A percentile compares a stretch with the other conserved stretches of the same genome.
phyloP scores from a whole-genome alignment of 306 rosid genomes.

The Mimosa bimucronata region DNA sequence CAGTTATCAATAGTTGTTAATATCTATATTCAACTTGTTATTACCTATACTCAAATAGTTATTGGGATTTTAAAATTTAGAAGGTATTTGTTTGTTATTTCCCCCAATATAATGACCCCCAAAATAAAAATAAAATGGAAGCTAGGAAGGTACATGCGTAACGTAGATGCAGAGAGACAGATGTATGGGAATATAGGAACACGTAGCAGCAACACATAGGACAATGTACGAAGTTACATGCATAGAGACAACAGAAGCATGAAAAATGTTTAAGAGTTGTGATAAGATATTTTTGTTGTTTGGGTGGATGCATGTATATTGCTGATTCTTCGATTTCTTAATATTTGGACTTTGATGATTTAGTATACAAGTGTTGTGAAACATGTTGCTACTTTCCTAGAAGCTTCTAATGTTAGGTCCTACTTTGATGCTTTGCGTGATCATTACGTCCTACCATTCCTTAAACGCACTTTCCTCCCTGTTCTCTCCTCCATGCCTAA shows the following conservation, averaged over 20 bases:
- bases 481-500: too few relatives aligned
- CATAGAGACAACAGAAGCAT: background rate
- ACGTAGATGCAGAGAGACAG: background rate
- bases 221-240: background rate
- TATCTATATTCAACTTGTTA: too few relatives aligned
- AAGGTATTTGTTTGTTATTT: too few relatives aligned
- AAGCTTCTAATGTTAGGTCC: background rate
- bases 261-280: background rate
- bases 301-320: background rate
- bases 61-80: too few relatives aligned
- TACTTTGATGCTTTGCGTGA: background rate
- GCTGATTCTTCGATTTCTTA: too few relatives aligned
- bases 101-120: background rate
- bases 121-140: background rate
- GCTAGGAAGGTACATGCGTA: background rate
- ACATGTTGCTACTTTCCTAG: background rate
- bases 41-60: too few relatives aligned
- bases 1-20: too few relatives aligned
- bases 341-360: background rate
- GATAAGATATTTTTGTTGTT: too few relatives aligned
- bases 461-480: background rate
- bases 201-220: background rate
- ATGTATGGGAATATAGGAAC: background rate
- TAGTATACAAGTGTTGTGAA: background rate
- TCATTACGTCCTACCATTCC: background rate